Evolutionary conservation across 257 asterid genomes (phyloP), one percentile per base, ranked within the genome.

Genomic region (Solanum gandarillasii): DNA sequence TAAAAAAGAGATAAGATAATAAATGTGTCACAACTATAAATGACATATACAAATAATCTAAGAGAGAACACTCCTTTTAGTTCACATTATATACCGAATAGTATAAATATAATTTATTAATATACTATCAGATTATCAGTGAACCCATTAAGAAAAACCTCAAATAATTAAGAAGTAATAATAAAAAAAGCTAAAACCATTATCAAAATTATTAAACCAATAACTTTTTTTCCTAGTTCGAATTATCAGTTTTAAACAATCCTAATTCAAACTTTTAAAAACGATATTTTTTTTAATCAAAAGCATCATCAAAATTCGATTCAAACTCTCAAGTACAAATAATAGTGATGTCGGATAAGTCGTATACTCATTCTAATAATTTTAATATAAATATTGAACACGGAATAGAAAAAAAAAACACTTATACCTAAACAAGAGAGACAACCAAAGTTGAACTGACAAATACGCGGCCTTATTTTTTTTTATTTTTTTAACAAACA

Each of bases 391-490:
- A 62, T 25, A 27, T 2, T 3, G 2, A 25, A 67, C 34, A 25
- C 0, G 0, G 0, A 25, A 65, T n/a, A 2, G 0, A 0, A 55
- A 12, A 1, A 25, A 25, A 25, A 65, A n/a, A 1, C 29, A n/a
- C 1, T 7, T 70, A 3, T 70, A 3, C n/a, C 6, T 16, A 1
- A 70, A 14, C 23, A 31, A 70, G 39, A 14, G 12, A 31, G 41
- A 71, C 41, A 31, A 5, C 39, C 13, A 16, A 31, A 71, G 41
- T 13, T 71, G 78, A 71, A 71, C 78, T 5, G 12, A 70, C 39
- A 71, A 67, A 71, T 16, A 71, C 78, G 38, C 78, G 78, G 41
- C 39, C 38, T 71, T 31, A 31, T 0, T n/a, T 65, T 65, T 62
- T 23, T 60, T 4, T 20, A 0, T 70, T 27, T 70, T 7, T 71